Percentiles rank a stretch among this genome's conserved stretches.
These are phyloP conservation scores for Opeltia flavorubescens DNA, from an alignment of 495 filamentous ascomycete species.

Conservation along the genomic window DNA sequence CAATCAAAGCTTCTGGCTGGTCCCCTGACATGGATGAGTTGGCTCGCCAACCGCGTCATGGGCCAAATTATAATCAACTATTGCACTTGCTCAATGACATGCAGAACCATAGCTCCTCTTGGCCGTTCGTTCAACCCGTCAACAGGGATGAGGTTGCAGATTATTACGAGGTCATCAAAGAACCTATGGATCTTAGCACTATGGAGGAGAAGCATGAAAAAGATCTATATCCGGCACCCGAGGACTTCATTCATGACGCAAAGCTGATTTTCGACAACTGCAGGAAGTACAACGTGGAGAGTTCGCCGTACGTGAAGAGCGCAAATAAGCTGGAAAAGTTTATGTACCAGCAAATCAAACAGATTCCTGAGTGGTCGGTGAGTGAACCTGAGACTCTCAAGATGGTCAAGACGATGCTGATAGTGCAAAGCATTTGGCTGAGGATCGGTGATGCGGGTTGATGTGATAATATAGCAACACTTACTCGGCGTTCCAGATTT, in stretches of 20 bases:
- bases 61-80: constrained; percentile 88
- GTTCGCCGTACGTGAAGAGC: constrained; percentile 84
- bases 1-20: constrained; percentile 85
- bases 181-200: constrained; percentile 91
- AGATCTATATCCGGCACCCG: constrained; percentile 78
- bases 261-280: constrained; percentile 91
- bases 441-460: neutral
- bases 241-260: constrained; percentile 88
- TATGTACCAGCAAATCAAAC: constrained; percentile 87
- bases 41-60: constrained; percentile 90
- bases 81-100: constrained; percentile 87
- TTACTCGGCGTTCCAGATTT: constrained; percentile 5
- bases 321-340: constrained; percentile 93
- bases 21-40: constrained; percentile 95
- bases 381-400: constrained; percentile 16
- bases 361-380: constrained; percentile 91
- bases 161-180: constrained; percentile 96
- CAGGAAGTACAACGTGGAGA: constrained; percentile 91
- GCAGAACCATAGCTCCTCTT: constrained; percentile 80
- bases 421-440: neutral
- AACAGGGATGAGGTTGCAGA: constrained; percentile 91
- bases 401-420: neutral
- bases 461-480: constrained; percentile 16
- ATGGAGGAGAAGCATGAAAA: constrained; percentile 95
- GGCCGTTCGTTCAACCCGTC: constrained; percentile 91